These are phyloP conservation scores for Heterobasidion parviporum DNA, from an alignment of 1,284 basidiomycete species.

Conservation along the genomic window DNA sequence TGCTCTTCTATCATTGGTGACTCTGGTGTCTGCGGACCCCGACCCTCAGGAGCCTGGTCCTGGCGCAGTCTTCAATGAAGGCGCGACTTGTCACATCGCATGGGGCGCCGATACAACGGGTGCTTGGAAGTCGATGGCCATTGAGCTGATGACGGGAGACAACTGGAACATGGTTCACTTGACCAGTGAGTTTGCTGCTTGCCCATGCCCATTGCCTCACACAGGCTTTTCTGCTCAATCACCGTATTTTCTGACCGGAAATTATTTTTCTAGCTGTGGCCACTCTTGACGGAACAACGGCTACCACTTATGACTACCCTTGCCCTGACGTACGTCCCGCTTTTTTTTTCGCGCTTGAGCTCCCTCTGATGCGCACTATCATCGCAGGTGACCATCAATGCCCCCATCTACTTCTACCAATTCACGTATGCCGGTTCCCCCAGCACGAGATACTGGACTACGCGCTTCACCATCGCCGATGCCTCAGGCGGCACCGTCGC, in stretches of 20 bases:
- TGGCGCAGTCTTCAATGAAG: constrained; percentile 46
- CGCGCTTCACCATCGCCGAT: constrained; percentile 71
- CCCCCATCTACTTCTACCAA: constrained; percentile 77
- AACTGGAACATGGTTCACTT: constrained; percentile 67
- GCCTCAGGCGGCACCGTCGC: constrained; percentile 37
- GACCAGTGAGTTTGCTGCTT: constrained; percentile 41
- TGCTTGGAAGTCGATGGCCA: constrained; percentile 56
- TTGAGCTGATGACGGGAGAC: constrained; percentile 74
- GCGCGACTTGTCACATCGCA: constrained; percentile 39
- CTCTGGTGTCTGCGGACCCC: constrained; percentile 7
- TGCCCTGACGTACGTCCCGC: constrained; percentile 52
- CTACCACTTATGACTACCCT: constrained; percentile 38
- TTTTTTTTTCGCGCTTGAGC: background rate
- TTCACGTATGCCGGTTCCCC: constrained; percentile 39
- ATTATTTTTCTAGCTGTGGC: constrained; percentile 39
- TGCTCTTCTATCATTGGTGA: constrained; percentile 4
- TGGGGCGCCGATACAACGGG: constrained; percentile 53
- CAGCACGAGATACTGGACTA: constrained; percentile 58
- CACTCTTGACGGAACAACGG: constrained; percentile 53
- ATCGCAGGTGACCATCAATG: constrained; percentile 53
- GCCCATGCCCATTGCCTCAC: background rate
- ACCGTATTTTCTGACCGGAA: background rate
- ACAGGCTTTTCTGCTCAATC: background rate
- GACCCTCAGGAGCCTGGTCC: constrained; percentile 36
- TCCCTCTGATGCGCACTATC: background rate